These are phyloP conservation scores for Calonectria pseudoreteaudii DNA, from an alignment of 2,329 filamentous ascomycete species.

Conservation along the genomic window DNA sequence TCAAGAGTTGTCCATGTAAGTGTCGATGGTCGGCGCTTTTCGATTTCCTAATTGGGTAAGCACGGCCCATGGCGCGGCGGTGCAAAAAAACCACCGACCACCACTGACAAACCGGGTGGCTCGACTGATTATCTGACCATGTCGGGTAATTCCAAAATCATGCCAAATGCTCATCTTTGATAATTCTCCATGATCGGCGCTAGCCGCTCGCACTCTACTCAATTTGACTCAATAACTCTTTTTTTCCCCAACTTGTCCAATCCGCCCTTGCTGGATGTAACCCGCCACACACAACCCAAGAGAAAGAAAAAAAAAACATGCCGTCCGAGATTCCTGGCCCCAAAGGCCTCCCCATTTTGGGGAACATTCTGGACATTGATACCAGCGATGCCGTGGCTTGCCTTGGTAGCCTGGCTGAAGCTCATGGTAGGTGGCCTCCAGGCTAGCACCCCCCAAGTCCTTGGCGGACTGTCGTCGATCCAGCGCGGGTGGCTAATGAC, in stretches of 20 bases:
- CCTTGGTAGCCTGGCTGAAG: constrained; percentile 13
- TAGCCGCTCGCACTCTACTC: not conserved
- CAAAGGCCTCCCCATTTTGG: constrained; percentile 11
- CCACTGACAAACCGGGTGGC: not conserved
- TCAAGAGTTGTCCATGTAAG: not conserved
- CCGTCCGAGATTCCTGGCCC: constrained; percentile 14
- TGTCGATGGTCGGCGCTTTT: constrained; percentile 17
- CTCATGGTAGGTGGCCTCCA: not conserved
- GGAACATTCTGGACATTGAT: constrained; percentile 22
- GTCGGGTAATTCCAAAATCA: constrained; percentile 17
- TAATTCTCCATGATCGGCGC: constrained; percentile 15
- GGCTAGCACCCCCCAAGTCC: not conserved
- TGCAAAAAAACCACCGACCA: constrained; percentile 16
- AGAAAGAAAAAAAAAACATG: constrained; percentile 1
- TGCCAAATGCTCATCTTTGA: not conserved
- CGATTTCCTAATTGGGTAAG: not conserved
- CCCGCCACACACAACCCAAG: not conserved
- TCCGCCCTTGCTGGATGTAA: not conserved
- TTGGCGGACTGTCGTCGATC: not conserved
- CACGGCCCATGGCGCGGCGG: not conserved
- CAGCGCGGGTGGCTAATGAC: not conserved
- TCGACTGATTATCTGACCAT: constrained; percentile 10
- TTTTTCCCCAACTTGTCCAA: not conserved
- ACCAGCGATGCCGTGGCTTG: constrained; percentile 17
- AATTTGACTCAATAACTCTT: not conserved